Evolutionary conservation across 805 yeast genomes (phyloP), one percentile per base, ranked within the genome.

Genomic region (Saturnispora galanensis): DNA sequence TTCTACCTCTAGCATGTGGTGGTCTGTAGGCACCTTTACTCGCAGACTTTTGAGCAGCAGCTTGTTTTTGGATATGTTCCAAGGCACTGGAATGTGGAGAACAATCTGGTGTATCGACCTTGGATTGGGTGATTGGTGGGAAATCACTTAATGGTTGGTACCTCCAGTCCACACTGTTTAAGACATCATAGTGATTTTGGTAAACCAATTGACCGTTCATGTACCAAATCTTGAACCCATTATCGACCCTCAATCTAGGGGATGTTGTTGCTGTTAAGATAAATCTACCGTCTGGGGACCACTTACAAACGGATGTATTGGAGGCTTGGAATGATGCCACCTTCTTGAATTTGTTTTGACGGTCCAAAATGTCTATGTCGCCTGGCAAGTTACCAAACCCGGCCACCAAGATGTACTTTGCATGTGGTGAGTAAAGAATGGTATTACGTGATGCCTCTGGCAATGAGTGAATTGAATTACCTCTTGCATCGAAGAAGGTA

Each of bases 301-400:
- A 93, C 62, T 85, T 86, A 63, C 96, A 90, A 38, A 83, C 94
- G n/a, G 95, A 82, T 12, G 97, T 88, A 68, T 93, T 94, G 38
- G 96, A 68, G 11, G 97, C 98, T 58, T 86, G 85, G 57, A 93
- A 83, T 15, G 85, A 73, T 16, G 88, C 71, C 43, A 93, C 76
- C 62, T 85, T 84, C 45, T 72, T 67, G 63, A 88, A 90, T 64
- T 84, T 83, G 59, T 82, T 79, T 62, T 80, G 86, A 60, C 97
- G 84, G 68, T 93, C 98, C 60, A 88, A 80, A 49, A 93, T 82
- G 62, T 94, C 97, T 47, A 93, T 94, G 12, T 89, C 79, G 49
- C 99, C 99, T 68, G 90, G 97, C 62, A 93, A 75, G 65, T 93
- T 93, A 56, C 99, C 99, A 65, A 93, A 93, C 3, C 99, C 99